Conservation (phyloP, 768 basidiomycete species). For the Ephemerocybe angulata region DNA sequence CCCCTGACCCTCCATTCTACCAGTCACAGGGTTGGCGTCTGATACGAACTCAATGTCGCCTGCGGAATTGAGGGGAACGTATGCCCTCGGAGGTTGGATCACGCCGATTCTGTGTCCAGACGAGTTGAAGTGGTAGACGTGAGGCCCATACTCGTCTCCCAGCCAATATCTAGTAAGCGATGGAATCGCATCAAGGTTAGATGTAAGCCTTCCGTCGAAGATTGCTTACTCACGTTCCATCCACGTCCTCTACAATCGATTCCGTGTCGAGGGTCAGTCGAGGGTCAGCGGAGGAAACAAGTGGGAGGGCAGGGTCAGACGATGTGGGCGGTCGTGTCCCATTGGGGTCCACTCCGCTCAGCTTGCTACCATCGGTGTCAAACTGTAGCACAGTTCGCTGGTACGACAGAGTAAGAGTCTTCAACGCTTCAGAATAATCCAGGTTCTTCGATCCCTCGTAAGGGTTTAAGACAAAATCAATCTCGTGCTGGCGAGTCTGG, state of each 20-base stretch:
- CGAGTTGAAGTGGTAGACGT: slow-evolving; percentile 52
- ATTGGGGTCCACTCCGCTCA: slow-evolving; percentile 54
- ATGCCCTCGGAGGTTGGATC: slow-evolving; percentile 56
- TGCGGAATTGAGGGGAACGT: slow-evolving; percentile 42
- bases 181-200: background rate
- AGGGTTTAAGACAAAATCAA: slow-evolving; percentile 56
- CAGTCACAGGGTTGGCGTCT: slow-evolving; percentile 43
- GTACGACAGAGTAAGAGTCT: slow-evolving; percentile 52
- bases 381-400: slow-evolving; percentile 44
- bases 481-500: too few relatives aligned
- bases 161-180: slow-evolving; percentile 49
- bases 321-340: slow-evolving; percentile 40
- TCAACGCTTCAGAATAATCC: slow-evolving; percentile 44
- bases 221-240: slow-evolving; percentile 48
- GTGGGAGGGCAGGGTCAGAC: slow-evolving; percentile 23
- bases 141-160: slow-evolving; percentile 68
- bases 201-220: background rate
- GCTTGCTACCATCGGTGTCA: slow-evolving; percentile 43
- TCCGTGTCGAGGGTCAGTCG: slow-evolving; percentile 56
- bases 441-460: slow-evolving; percentile 47
- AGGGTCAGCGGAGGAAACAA: slow-evolving; percentile 40
- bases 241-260: slow-evolving; percentile 52
- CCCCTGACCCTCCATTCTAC: slow-evolving; percentile 57
- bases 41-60: slow-evolving; percentile 55
- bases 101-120: slow-evolving; percentile 49